These are phyloP conservation scores for Trapa bicornis DNA, from an alignment of 345 rosid genomes.

Conservation along the genomic window DNA sequence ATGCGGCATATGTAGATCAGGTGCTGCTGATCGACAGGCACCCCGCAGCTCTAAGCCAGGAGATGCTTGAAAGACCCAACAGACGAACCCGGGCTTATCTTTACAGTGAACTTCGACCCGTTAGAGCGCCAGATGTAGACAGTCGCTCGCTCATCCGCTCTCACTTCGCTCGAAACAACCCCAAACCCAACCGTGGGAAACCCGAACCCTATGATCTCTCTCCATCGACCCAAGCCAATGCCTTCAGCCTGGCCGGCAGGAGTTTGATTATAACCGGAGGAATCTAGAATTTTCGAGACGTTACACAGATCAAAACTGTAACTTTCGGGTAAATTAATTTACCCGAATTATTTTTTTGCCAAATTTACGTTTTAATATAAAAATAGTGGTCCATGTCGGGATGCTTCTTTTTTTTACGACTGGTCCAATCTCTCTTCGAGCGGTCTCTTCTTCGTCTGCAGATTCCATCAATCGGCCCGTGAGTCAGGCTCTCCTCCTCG, in stretches of 20 bases:
- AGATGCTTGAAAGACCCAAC: constrained; percentile 46
- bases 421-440: not conserved
- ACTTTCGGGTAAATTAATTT: not conserved
- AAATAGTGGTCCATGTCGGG: not conserved
- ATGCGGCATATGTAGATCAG: constrained; percentile 83
- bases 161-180: constrained; percentile 54
- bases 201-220: constrained; percentile 12
- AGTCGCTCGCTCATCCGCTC: constrained; percentile 23
- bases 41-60: constrained; percentile 54
- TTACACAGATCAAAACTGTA: not conserved
- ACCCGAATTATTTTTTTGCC: not conserved
- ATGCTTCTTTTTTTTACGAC: no score
- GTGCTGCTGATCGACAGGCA: constrained; percentile 66
- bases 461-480: not conserved
- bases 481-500: not conserved
- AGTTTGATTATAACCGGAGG: not conserved
- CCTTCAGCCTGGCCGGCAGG: not conserved
- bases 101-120: constrained; percentile 46
- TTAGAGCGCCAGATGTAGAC: constrained; percentile 56
- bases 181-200: constrained; percentile 14
- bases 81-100: constrained; percentile 36
- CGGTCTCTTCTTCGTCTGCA: not conserved
- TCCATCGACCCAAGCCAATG: not conserved
- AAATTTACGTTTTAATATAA: not conserved
- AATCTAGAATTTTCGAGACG: not conserved